phyloP scores from a whole-genome alignment of 2,329 filamentous ascomycete genomes.

The Xylariales sp. region DNA sequence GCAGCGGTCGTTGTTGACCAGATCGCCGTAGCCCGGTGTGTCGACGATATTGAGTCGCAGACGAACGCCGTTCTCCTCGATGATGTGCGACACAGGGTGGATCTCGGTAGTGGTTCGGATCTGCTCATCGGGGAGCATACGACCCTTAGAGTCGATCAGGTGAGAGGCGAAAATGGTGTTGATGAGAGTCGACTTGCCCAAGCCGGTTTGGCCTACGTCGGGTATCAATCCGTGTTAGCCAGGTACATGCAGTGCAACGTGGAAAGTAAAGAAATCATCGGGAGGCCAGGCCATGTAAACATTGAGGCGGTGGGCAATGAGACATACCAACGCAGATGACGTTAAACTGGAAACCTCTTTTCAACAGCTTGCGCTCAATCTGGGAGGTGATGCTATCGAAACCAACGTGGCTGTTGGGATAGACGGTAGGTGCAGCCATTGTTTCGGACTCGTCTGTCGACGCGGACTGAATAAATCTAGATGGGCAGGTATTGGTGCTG shows the following conservation, averaged over 20 bases:
- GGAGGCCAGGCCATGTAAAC: conserved; percentile 1
- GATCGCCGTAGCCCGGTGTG: conserved; percentile 96
- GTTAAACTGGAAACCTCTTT: conserved; percentile 99
- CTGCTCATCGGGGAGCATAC: conserved; percentile 89
- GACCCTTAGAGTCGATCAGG: conserved; percentile 98
- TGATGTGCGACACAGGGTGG: conserved; percentile 96
- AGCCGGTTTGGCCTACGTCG: conserved; percentile 87
- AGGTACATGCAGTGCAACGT: conserved; percentile 11
- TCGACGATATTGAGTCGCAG: conserved; percentile 98
- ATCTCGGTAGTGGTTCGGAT: conserved; percentile 98
- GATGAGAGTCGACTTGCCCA: conserved; percentile 98
- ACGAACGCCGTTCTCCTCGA: conserved; percentile 99
- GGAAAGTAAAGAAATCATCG: conserved; percentile 9
- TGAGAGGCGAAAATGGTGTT: conserved; percentile 99
- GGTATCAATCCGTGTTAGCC: conserved; percentile 51
- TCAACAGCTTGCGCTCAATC: conserved; percentile 99
- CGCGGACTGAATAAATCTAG: conserved; percentile 46
- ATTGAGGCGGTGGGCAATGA: neutral
- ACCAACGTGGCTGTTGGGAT: conserved; percentile 97
- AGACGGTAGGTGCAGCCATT: conserved; percentile 78
- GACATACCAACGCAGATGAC: conserved; percentile 97
- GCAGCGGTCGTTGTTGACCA: conserved; percentile 99
- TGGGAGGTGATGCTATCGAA: conserved; percentile 99
- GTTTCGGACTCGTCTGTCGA: conserved; percentile 51
- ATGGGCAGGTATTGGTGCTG: conserved; percentile 46